These are phyloP conservation scores for Triticum monococcum DNA, from an alignment of 176 grass and related monocot species.

Conservation along the genomic window DNA sequence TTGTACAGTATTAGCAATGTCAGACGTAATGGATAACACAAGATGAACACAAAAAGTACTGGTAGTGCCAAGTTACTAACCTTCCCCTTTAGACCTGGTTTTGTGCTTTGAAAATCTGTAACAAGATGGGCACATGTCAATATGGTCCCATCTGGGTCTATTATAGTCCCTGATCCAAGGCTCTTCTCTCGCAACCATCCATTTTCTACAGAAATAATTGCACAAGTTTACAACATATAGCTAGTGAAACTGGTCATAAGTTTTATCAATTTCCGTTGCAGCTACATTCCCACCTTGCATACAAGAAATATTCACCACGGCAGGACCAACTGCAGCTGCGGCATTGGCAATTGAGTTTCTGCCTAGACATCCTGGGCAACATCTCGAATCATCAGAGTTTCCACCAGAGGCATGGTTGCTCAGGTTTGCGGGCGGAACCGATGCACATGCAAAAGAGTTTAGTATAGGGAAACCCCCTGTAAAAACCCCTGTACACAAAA, in stretches of 20 bases:
- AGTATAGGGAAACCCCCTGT: slow-evolving; percentile 29
- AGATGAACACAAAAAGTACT: slow-evolving; percentile 14
- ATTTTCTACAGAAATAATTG: slow-evolving; percentile 44
- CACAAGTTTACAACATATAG: slow-evolving; percentile 19
- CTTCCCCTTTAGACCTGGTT: slow-evolving; percentile 40
- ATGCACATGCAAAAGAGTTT: slow-evolving; percentile 38
- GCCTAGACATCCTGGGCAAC: slow-evolving; percentile 51
- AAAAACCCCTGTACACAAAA: slow-evolving; percentile 20
- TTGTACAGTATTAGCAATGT: neutral
- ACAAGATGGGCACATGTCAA: slow-evolving; percentile 94
- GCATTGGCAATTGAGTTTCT: slow-evolving; percentile 74
- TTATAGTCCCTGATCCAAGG: slow-evolving; percentile 91
- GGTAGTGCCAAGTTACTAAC: slow-evolving; percentile 39
- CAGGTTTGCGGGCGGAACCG: slow-evolving; percentile 24
- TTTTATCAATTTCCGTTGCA: neutral
- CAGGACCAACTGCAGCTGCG: slow-evolving; percentile 62
- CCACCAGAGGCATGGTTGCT: slow-evolving; percentile 37
- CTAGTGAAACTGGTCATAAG: neutral
- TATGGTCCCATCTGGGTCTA: slow-evolving; percentile 81
- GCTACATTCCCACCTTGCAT: slow-evolving; percentile 35
- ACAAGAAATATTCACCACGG: slow-evolving; percentile 80
- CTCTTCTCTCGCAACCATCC: slow-evolving; percentile 36
- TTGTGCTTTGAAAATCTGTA: slow-evolving; percentile 38
- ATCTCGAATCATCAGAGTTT: slow-evolving; percentile 50
- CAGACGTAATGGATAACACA: neutral